Evolutionary conservation across 768 basidiomycete species (phyloP), one percentile per base, ranked within the genome.

Genomic region (Termitomyces sp.): DNA sequence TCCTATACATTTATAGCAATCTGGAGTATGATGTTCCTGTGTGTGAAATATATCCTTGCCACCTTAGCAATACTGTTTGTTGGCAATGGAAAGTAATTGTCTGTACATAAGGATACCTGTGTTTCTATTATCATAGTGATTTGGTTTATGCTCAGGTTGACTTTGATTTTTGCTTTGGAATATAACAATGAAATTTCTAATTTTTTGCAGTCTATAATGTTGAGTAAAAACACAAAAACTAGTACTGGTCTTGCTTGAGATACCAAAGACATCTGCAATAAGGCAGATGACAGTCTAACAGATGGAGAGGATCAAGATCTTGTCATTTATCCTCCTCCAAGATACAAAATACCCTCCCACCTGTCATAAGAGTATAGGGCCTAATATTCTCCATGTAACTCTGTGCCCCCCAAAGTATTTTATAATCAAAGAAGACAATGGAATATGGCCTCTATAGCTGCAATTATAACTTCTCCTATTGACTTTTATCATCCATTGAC

Each of bases 1-100:
- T 74, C 41, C 15, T 1, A 2, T 54, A 5, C 21, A 55, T 63
- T 17, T 60, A 63, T 50, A 60, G 60, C 1, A 42, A 61, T 35
- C 23, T 63, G 37, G 51, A 57, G 3, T 63, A 63, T 33, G 60
- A 63, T 21, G 33, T 37, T 15, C 58, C 60, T 15, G 52, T 61
- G 12, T 28, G 41, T 6, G 60, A 53, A 12, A 28, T 48, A 4
- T 57, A 61, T 53, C 60, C 60, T 5, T 33, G 1, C 30, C 56
- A 55, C 37, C 35, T 0, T 14, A 3, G 9, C 14, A 11, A 35
- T 2, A 1, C 0, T 5, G 37, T 33, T 10, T 60, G 54, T 33
- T n/a, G 1, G 8, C 3, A 0, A 10, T 57, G 56, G 52, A 19
- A 21, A 43, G 7, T 11, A 15, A 48, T 37, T 12, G 2, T 7